Conservation (phyloP, 305 asterid genomes). For the Coffea humblotiana region DNA sequence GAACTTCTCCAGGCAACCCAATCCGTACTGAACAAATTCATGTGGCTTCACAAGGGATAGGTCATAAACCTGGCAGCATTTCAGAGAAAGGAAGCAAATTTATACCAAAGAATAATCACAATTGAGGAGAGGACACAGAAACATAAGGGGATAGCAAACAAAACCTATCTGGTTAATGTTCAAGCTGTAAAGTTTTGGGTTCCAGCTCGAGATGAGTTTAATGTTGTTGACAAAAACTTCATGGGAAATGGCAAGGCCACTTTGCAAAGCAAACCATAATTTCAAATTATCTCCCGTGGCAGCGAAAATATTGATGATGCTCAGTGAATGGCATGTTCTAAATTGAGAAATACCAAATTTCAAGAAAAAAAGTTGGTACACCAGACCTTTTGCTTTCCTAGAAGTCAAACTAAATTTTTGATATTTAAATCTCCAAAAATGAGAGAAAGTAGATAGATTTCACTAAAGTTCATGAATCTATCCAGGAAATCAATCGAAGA, state of each 20-base stretch:
- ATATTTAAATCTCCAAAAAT: neutral
- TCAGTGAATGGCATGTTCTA: neutral
- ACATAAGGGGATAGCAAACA: neutral
- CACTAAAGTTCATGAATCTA: neutral
- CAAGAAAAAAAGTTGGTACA: neutral
- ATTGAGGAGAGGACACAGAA: neutral
- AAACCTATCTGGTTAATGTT: neutral
- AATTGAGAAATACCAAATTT: neutral
- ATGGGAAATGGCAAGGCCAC: neutral
- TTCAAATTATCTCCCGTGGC: neutral
- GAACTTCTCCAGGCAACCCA: conserved; percentile 84
- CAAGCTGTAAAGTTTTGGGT: neutral
- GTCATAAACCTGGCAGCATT: conserved; percentile 77
- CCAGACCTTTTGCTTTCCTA: neutral
- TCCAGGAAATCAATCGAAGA: neutral
- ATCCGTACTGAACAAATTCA: conserved; percentile 85
- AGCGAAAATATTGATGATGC: neutral
- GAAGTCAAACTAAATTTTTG: too few relatives aligned
- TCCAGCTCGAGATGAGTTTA: neutral
- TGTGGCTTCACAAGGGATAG: conserved; percentile 83
- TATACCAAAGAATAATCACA: neutral
- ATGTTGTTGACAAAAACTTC: neutral
- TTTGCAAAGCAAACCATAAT: neutral
- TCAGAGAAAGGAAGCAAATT: conserved; percentile 17
- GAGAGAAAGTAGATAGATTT: neutral